A percentile compares a stretch with the other conserved stretches of the same genome.
These are phyloP conservation scores for Mycosarcoma mackinlayi DNA, from an alignment of 1,284 basidiomycete genomes.

Conservation along the genomic window DNA sequence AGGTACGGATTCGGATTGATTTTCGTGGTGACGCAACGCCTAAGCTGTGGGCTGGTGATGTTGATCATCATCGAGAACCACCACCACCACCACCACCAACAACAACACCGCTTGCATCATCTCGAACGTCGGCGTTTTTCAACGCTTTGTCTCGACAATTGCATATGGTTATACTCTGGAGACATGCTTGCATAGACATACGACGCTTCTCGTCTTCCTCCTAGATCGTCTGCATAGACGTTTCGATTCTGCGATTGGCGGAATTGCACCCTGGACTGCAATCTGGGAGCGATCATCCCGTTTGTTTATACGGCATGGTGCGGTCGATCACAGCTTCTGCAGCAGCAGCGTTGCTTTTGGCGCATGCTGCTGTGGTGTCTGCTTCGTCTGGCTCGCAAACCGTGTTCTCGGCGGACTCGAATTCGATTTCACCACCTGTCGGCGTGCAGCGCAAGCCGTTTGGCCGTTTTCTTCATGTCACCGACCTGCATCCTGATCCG, in stretches of 20 bases:
- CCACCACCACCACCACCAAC: no score
- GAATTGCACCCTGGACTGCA: no score
- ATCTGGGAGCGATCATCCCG: no score
- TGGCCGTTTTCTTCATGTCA: conserved; percentile 81
- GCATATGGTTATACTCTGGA: background rate
- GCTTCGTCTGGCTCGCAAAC: conserved; percentile 12
- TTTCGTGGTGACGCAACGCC: no score
- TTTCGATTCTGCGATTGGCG: no score
- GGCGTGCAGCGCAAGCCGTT: conserved; percentile 62
- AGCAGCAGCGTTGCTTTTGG: conserved; percentile 16
- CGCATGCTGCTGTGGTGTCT: conserved; percentile 4
- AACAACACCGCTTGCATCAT: no score
- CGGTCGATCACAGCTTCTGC: conserved; percentile 5
- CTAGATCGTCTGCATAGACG: background rate
- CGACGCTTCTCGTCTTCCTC: background rate
- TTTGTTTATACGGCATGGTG: no score
- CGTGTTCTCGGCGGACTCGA: conserved; percentile 12
- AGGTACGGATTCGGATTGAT: no score
- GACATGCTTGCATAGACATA: conserved; percentile 8
- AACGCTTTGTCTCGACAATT: no score
- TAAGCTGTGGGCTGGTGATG: no score
- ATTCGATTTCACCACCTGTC: background rate
- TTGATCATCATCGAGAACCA: no score
- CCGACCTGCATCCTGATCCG: conserved; percentile 83
- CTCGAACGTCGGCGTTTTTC: no score